A percentile compares a stretch with the other conserved stretches of the same genome.
These are phyloP conservation scores for Hypoxylon fuscum DNA, from an alignment of 495 filamentous ascomycete genomes.

Conservation along the genomic window DNA sequence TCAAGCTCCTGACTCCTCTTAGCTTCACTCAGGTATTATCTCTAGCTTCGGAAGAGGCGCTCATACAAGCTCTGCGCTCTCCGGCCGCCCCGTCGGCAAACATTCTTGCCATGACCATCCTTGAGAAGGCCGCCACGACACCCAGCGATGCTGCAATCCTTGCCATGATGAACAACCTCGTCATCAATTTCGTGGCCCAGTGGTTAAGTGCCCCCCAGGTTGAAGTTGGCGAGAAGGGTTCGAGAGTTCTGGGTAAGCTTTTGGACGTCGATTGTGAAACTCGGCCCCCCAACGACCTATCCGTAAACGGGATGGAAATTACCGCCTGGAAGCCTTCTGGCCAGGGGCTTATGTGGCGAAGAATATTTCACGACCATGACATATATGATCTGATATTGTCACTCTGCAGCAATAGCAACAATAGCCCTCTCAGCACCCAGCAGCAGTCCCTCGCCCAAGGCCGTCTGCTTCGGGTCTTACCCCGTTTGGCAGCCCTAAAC, in stretches of 20 bases:
- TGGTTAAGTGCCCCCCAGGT: slow-evolving; percentile 79
- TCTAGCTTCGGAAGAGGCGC: slow-evolving; percentile 61
- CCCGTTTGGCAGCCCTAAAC: slow-evolving; percentile 70
- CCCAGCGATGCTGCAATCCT: slow-evolving; percentile 74
- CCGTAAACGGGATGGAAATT: slow-evolving; percentile 44
- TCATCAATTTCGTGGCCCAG: slow-evolving; percentile 68
- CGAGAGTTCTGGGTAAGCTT: slow-evolving; percentile 71
- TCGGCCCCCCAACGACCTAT: slow-evolving; percentile 53
- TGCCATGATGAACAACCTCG: slow-evolving; percentile 68
- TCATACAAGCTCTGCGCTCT: slow-evolving; percentile 65
- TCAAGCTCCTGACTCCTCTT: slow-evolving; percentile 62
- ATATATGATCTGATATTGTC: slow-evolving; percentile 72
- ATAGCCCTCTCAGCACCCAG: slow-evolving; percentile 58
- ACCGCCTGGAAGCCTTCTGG: slow-evolving; percentile 55
- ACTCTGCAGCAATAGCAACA: slow-evolving; percentile 61
- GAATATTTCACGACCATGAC: slow-evolving; percentile 71
- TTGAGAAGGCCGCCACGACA: slow-evolving; percentile 72
- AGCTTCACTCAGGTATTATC: slow-evolving; percentile 60
- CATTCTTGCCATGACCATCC: slow-evolving; percentile 71
- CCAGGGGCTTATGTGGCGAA: slow-evolving; percentile 77
- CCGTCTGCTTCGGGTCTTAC: slow-evolving; percentile 74
- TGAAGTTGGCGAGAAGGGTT: slow-evolving; percentile 76
- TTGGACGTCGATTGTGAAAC: slow-evolving; percentile 72
- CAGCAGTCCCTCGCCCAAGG: slow-evolving; percentile 83
- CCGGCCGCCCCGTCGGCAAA: slow-evolving; percentile 73